phyloP scores from a whole-genome alignment of 1,284 basidiomycete genomes.

The Meira miltonrushii region DNA sequence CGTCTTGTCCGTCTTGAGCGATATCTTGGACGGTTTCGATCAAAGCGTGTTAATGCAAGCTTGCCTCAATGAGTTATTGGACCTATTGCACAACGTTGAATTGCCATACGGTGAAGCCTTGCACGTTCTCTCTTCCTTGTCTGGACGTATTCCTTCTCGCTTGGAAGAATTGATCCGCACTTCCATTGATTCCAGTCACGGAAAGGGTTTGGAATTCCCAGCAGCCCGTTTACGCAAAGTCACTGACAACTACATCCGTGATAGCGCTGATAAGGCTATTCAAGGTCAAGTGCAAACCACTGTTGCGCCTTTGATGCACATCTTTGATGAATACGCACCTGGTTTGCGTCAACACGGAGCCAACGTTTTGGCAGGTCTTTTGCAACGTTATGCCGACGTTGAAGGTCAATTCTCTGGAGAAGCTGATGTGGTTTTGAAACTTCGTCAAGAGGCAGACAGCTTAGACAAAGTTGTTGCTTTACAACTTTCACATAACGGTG shows the following conservation, averaged over 20 bases:
- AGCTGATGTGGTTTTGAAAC: constrained; percentile 78
- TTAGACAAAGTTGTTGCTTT: constrained; percentile 81
- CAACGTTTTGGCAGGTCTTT: constrained; percentile 66
- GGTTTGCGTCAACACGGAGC: constrained; percentile 81
- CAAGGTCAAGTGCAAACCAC: constrained; percentile 56
- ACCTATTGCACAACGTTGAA: constrained; percentile 72
- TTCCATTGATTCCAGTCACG: constrained; percentile 69
- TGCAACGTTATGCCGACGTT: constrained; percentile 72
- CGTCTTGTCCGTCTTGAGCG: constrained; percentile 73
- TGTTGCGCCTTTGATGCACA: constrained; percentile 67
- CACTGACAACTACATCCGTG: constrained; percentile 77
- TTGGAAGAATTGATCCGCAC: constrained; percentile 75
- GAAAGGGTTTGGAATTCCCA: constrained; percentile 80
- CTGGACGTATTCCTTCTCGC: constrained; percentile 78
- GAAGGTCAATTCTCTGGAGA: constrained; percentile 90
- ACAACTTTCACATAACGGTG: constrained; percentile 91
- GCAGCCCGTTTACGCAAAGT: constrained; percentile 69
- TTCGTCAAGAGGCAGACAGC: constrained; percentile 88
- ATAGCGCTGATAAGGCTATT: constrained; percentile 60
- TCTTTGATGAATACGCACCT: constrained; percentile 70
- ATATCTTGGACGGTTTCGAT: constrained; percentile 61
- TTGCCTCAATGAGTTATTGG: constrained; percentile 75
- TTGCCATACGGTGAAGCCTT: constrained; percentile 82
- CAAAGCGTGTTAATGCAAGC: constrained; percentile 59
- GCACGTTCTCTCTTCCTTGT: constrained; percentile 80